These are phyloP conservation scores for Amphibolis antarctica DNA, from an alignment of 106 monocot genomes.

Conservation along the genomic window DNA sequence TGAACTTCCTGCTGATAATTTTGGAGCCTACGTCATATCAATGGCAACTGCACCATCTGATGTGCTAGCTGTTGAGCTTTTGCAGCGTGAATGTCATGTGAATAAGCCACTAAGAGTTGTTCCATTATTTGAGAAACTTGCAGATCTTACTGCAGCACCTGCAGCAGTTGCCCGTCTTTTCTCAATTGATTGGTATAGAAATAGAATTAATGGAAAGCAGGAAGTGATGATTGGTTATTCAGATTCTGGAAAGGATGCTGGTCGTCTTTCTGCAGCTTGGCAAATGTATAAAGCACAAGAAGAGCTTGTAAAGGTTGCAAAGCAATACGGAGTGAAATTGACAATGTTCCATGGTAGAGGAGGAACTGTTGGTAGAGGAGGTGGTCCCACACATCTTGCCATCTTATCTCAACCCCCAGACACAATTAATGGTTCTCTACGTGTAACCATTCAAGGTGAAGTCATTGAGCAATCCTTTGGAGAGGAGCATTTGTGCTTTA, in stretches of 20 bases:
- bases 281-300: conserved; percentile 89
- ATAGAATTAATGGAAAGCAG: conserved; percentile 80
- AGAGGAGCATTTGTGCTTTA: conserved; percentile 81
- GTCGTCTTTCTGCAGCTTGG: conserved; percentile 92
- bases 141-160: conserved; percentile 81
- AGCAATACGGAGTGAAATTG: conserved; percentile 74
- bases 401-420: conserved; percentile 95
- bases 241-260: conserved; percentile 96
- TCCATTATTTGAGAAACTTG: conserved; percentile 89
- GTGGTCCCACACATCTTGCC: conserved; percentile 93
- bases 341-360: conserved; percentile 96
- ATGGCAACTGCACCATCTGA: conserved; percentile 93
- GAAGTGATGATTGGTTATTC: conserved; percentile 99
- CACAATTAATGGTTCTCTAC: conserved; percentile 72
- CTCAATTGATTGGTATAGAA: conserved; percentile 79
- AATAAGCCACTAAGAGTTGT: conserved; percentile 84
- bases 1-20: conserved; percentile 76
- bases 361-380: conserved; percentile 92
- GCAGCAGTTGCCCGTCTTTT: conserved; percentile 79
- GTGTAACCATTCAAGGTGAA: conserved; percentile 86
- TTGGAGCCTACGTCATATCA: conserved; percentile 91
- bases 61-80: conserved; percentile 86
- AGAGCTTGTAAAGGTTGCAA: conserved; percentile 82
- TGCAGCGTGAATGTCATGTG: conserved; percentile 73
- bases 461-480: conserved; percentile 90